Conservation (phyloP, 106 monocot species). For the Alisma plantagoaquatica region DNA sequence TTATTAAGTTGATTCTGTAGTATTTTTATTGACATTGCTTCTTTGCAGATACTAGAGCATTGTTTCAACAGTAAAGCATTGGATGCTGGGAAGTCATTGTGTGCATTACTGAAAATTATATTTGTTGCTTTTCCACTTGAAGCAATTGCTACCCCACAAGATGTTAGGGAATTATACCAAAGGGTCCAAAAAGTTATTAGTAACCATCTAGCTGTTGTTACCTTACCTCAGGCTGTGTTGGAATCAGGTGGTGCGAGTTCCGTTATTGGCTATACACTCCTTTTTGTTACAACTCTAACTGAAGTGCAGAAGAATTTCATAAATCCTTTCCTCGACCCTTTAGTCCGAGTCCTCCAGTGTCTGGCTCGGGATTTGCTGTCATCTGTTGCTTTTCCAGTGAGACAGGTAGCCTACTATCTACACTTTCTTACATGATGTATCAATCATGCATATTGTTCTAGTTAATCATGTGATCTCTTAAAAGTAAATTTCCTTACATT, state of each 20-base stretch:
- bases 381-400: conserved; percentile 55
- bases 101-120: conserved; percentile 91
- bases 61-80: conserved; percentile 94
- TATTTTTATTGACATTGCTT: no score
- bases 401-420: conserved; percentile 74
- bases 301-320: conserved; percentile 83
- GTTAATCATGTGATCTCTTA: no score
- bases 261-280: conserved; percentile 78
- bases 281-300: conserved; percentile 57
- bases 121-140: conserved; percentile 86
- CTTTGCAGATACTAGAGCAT: conserved; percentile 81
- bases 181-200: conserved; percentile 85
- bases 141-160: conserved; percentile 50
- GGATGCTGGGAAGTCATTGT: conserved; percentile 96
- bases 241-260: conserved; percentile 67
- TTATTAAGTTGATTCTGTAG: no score
- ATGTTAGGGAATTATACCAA: conserved; percentile 84
- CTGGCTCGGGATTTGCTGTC: conserved; percentile 79
- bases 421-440: no score
- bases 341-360: conserved; percentile 92
- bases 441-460: no score
- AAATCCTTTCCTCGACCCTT: conserved; percentile 62
- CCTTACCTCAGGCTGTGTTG: conserved; percentile 74
- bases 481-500: no score
- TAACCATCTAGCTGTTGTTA: conserved; percentile 86